Percentiles rank a stretch among this genome's conserved stretches.
Evolutionary conservation across 2,329 filamentous ascomycete species (phyloP).

Genomic region (Gnomoniopsis sp.): DNA sequence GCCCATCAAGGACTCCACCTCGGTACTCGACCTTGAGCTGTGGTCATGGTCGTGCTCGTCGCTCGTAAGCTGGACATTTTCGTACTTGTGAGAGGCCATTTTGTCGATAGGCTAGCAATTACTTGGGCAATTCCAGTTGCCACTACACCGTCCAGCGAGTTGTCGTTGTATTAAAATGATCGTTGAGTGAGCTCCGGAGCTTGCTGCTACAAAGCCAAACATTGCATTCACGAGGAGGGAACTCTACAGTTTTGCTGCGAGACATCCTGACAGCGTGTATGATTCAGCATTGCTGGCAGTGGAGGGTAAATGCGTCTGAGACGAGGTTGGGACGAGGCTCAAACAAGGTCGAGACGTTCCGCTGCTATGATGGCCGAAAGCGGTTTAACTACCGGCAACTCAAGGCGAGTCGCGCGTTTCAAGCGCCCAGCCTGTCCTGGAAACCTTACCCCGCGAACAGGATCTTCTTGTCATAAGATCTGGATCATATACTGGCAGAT

Average conservation of each 20-base stretch:
- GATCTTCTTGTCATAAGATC: not conserved
- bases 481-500: not conserved
- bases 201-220: not conserved
- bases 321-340: conserved; percentile 17
- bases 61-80: conserved; percentile 24
- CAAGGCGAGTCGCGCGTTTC: conserved; percentile 4
- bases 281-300: not conserved
- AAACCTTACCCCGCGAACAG: not conserved
- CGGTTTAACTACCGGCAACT: not conserved
- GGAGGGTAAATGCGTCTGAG: not conserved
- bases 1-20: conserved; percentile 37
- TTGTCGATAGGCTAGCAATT: not conserved
- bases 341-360: conserved; percentile 12
- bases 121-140: conserved; percentile 11
- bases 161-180: not conserved
- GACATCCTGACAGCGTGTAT: not conserved
- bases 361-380: not conserved
- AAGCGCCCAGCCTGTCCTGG: not conserved
- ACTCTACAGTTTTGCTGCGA: not conserved
- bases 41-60: conserved; percentile 32
- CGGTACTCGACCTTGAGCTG: conserved; percentile 32
- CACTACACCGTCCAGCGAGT: conserved; percentile 11
- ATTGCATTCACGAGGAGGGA: not conserved
- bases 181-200: not conserved
- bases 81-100: conserved; percentile 26